Conservation (phyloP, 129 eudicot species). For the Arctium lappa region DNA sequence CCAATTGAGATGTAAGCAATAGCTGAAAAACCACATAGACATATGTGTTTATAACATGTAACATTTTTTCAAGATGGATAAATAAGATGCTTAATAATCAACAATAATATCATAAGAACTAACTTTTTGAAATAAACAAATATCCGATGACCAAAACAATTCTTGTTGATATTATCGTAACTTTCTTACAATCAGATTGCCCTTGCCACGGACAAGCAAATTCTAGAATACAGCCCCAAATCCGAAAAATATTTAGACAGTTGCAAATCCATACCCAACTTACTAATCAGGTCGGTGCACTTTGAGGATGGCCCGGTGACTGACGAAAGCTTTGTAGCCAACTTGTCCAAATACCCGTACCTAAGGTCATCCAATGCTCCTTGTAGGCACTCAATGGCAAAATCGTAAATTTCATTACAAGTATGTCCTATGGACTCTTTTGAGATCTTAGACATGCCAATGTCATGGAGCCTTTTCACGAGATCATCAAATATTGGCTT, state of each 20-base stretch:
- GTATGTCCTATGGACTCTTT: background rate
- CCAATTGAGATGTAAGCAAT: too few species aligned
- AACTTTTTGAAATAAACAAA: background rate
- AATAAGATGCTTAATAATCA: too few species aligned
- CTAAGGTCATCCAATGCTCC: conserved; percentile 18
- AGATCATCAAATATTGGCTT: conserved; percentile 15
- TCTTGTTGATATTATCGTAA: background rate
- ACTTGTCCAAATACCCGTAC: background rate
- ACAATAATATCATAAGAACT: background rate
- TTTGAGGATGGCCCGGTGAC: conserved; percentile 13
- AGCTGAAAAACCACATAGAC: too few species aligned
- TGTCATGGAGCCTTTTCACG: background rate
- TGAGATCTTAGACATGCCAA: background rate
- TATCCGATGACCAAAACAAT: background rate
- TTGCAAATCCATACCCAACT: background rate
- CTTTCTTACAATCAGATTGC: background rate
- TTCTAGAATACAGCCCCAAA: conserved; percentile 1
- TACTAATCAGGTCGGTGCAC: background rate
- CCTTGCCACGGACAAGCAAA: conserved; percentile 3
- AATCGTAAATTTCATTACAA: conserved; percentile 13
- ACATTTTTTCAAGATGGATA: too few species aligned
- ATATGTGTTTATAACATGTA: too few species aligned
- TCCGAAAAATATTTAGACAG: background rate
- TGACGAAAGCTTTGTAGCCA: conserved; percentile 8
- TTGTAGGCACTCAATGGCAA: conserved; percentile 15